These are phyloP conservation scores for Silene conica DNA, from an alignment of 148 eudicot species.

Conservation along the genomic window DNA sequence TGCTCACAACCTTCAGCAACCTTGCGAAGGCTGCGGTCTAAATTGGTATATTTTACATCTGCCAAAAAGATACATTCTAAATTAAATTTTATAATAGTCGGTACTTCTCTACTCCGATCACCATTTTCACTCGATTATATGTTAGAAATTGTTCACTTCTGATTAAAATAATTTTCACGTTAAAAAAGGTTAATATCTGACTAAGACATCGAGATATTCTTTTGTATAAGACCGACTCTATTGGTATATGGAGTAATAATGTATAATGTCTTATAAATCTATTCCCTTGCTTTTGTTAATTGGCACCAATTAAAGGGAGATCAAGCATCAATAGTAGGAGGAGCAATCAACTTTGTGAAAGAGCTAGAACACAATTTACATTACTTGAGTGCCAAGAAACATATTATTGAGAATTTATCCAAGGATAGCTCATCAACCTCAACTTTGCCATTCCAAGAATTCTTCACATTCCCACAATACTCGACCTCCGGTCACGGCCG, in stretches of 20 bases:
- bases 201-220: too few relatives aligned
- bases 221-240: too few relatives aligned
- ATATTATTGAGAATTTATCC: constrained; percentile 9
- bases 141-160: too few relatives aligned
- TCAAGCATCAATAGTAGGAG: constrained; percentile 52
- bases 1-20: too few relatives aligned
- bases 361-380: constrained; percentile 44
- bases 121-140: too few relatives aligned
- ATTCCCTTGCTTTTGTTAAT: not conserved
- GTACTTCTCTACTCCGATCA: too few relatives aligned
- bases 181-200: too few relatives aligned
- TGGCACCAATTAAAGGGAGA: constrained; percentile 26
- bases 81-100: too few relatives aligned
- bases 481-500: constrained; percentile 6
- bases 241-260: not conserved
- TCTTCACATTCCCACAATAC: constrained; percentile 58
- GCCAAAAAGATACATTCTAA: too few relatives aligned
- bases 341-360: constrained; percentile 47
- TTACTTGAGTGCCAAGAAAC: constrained; percentile 30
- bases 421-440: not conserved
- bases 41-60: too few relatives aligned
- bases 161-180: too few relatives aligned
- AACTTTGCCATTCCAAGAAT: constrained; percentile 40
- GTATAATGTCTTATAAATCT: not conserved
- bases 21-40: too few relatives aligned